phyloP scores from a whole-genome alignment of 768 basidiomycete genomes.

The Macrolepiota fuliginosa region DNA sequence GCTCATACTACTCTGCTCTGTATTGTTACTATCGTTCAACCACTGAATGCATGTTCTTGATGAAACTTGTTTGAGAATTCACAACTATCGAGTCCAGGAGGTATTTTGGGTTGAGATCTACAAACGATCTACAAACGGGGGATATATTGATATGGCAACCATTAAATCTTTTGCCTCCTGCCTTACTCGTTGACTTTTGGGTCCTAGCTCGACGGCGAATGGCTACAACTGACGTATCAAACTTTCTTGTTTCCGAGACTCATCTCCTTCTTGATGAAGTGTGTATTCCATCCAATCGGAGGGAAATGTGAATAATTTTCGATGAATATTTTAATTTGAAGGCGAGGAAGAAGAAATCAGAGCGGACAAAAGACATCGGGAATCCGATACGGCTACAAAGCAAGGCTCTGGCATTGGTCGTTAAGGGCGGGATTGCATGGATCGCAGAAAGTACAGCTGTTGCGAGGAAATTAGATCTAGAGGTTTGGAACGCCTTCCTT shows the following conservation, averaged over 20 bases:
- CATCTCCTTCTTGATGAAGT: constrained; percentile 65
- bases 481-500: constrained; percentile 44
- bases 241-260: constrained; percentile 72
- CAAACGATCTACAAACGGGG: too few relatives aligned
- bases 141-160: neutral
- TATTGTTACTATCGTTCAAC: constrained; percentile 5
- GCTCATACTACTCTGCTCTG: constrained; percentile 12
- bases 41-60: constrained; percentile 8
- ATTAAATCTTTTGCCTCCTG: neutral
- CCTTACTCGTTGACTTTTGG: neutral
- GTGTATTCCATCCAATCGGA: constrained; percentile 22
- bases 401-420: constrained; percentile 68
- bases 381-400: constrained; percentile 74
- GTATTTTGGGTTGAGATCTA: too few relatives aligned
- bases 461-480: constrained; percentile 69
- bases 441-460: constrained; percentile 84
- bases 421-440: constrained; percentile 72
- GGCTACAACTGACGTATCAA: constrained; percentile 30
- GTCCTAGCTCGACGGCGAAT: constrained; percentile 5
- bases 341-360: constrained; percentile 73
- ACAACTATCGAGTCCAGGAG: neutral
- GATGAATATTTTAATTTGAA: constrained; percentile 22
- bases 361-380: constrained; percentile 68
- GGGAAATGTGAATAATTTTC: constrained; percentile 12
- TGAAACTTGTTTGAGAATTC: neutral